Percentiles rank a stretch among this genome's conserved stretches.
Evolutionary conservation across 2,329 filamentous ascomycete genomes (phyloP).

Genomic region (Elsinoe fawcettii): DNA sequence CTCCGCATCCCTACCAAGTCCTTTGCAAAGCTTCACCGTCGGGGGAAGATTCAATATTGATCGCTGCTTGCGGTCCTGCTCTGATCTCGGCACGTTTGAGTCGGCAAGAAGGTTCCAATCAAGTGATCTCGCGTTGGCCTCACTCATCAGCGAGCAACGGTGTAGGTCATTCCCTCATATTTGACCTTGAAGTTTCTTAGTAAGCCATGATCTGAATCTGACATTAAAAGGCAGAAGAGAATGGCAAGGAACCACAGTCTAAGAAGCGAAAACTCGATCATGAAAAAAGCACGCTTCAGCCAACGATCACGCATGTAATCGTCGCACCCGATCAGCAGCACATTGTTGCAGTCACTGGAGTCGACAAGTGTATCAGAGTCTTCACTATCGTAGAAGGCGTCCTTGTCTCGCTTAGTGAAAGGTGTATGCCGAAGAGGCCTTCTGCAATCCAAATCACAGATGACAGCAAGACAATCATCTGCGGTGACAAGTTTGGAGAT

Average conservation of each 20-base stretch:
- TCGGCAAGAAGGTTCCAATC: neutral
- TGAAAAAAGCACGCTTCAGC: constrained; percentile 27
- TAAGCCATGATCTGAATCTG: constrained; percentile 15
- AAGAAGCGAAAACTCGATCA: constrained; percentile 36
- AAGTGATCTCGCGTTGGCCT: constrained; percentile 8
- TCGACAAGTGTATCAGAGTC: constrained; percentile 85
- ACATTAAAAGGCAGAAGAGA: constrained; percentile 22
- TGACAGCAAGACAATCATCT: constrained; percentile 65
- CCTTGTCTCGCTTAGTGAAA: constrained; percentile 61
- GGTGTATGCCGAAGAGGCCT: constrained; percentile 82
- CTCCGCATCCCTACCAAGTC: neutral
- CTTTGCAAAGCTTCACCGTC: neutral
- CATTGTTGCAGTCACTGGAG: constrained; percentile 71
- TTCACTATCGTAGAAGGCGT: constrained; percentile 58
- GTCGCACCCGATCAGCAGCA: constrained; percentile 58
- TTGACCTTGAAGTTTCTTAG: neutral
- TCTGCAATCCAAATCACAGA: constrained; percentile 64
- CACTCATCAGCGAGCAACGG: neutral
- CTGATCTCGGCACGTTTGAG: neutral
- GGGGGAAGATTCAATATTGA: neutral
- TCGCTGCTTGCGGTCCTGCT: neutral
- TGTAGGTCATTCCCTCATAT: neutral
- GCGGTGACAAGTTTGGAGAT: constrained; percentile 93
- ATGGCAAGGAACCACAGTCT: constrained; percentile 18
- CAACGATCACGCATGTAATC: constrained; percentile 62